Conservation (phyloP, 208 protist genomes). For the Leishmania tarentolae region DNA sequence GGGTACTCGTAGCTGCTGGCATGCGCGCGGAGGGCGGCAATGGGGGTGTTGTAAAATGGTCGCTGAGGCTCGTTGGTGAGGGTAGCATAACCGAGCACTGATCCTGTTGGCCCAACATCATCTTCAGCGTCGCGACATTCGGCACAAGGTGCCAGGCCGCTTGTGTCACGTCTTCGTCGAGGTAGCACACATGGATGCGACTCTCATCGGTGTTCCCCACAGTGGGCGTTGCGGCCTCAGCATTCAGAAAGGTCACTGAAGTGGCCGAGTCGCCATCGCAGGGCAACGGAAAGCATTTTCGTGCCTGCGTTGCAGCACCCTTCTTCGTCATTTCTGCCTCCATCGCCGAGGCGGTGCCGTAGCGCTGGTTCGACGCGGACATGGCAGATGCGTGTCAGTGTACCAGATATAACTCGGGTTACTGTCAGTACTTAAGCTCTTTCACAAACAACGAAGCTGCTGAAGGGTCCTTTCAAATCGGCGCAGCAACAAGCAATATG, state of each 20-base stretch:
- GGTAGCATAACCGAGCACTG: not conserved
- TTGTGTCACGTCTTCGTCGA: conserved; percentile 18
- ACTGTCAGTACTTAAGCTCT: not conserved
- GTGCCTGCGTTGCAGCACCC: not conserved
- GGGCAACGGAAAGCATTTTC: not conserved
- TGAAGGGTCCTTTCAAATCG: not conserved
- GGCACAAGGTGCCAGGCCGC: conserved; percentile 9
- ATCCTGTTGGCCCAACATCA: conserved; percentile 12
- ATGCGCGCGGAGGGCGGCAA: not conserved
- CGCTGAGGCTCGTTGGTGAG: not conserved
- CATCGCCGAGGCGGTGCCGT: not conserved
- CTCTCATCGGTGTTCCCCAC: not conserved
- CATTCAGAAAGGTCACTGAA: not conserved
- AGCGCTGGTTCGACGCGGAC: not conserved
- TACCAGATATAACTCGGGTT: not conserved
- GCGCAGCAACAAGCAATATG: not conserved
- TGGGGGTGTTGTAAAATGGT: conserved; percentile 17
- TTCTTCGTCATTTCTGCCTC: not conserved
- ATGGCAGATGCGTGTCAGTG: not conserved
- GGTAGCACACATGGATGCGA: conserved; percentile 27
- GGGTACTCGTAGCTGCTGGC: not conserved
- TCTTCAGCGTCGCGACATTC: conserved; percentile 20
- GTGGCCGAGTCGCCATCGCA: not conserved
- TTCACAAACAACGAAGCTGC: not conserved
- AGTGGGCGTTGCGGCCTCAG: not conserved